Evolutionary conservation across 2,329 filamentous ascomycete genomes (phyloP).

Genomic region (Elsinoe australis): DNA sequence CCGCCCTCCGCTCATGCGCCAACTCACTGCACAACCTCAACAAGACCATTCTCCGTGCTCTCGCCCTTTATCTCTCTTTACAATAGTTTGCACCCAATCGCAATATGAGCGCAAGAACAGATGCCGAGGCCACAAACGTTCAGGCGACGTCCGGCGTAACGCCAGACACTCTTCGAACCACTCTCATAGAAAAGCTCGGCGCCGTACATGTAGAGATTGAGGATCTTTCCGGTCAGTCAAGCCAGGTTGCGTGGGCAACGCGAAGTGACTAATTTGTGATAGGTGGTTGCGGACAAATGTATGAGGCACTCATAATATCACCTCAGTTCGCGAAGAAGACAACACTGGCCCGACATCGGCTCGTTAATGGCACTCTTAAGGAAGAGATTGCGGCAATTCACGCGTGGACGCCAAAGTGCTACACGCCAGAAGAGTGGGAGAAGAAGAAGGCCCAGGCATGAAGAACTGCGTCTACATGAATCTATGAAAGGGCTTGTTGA

Average conservation of each 20-base stretch:
- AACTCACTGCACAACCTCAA: too few species aligned
- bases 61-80: too few species aligned
- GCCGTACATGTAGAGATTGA: constrained; percentile 79
- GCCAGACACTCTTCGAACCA: constrained; percentile 59
- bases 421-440: constrained; percentile 84
- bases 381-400: constrained; percentile 85
- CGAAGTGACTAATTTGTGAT: not conserved
- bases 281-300: constrained; percentile 66
- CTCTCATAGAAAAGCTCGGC: constrained; percentile 61
- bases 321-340: constrained; percentile 46
- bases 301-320: constrained; percentile 59
- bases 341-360: constrained; percentile 74
- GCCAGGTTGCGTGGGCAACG: not conserved
- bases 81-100: too few species aligned
- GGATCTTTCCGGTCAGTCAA: constrained; percentile 75
- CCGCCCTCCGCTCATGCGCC: too few species aligned
- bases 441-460: constrained; percentile 44
- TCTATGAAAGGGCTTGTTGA: too few species aligned
- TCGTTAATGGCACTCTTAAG: constrained; percentile 77
- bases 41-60: not conserved
- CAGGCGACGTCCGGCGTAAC: constrained; percentile 54
- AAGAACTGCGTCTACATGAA: constrained; percentile 9
- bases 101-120: constrained; percentile 39
- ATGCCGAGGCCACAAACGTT: constrained; percentile 43
- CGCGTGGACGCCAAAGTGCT: constrained; percentile 90